Evolutionary conservation across 2,329 filamentous ascomycete genomes (phyloP), one percentile per base, ranked within the genome.

Genomic region (Nemania abortiva): DNA sequence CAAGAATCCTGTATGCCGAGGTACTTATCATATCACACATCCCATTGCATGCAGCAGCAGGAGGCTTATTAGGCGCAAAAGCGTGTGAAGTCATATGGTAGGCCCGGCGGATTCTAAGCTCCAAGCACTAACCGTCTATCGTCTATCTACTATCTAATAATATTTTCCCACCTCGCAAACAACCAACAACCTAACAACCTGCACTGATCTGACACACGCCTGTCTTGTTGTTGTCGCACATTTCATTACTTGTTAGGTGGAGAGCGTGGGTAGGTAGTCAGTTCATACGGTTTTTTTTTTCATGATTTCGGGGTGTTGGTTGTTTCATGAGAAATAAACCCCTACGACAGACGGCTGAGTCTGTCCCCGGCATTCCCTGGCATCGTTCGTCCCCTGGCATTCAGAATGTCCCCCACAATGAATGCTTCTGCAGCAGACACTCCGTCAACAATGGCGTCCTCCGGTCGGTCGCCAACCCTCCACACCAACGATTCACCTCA

Each of bases 381-480:
- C 24, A 24, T 27, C 34, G 24, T 29, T 42, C 34, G n/a, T n/a
- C n/a, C n/a, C 39, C 24, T n/a, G 58, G 52, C 60, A 34, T 20
- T 27, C 31, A 34, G 31, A 4, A 34, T 34, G 31, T 34, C 31
- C 31, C 61, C 64, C 11, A 57, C 47, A 53, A 68, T 63, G 61
- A 62, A 49, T 24, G 24, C 45, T 18, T 63, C 67, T 9, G 59
- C 42, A 24, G 53, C 50, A 24, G 59, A 64, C 62, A 68, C 65
- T 4, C 68, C 70, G 6, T 70, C 70, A 29, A 66, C 62, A 0
- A 66, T 70, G 65, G 59, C 64, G n/a, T 70, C 61, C 13, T 62
- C 68, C 10, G 52, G 55, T 27, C 31, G 34, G 49, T 67, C 70
- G 45, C 55, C 70, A 9, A 29, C 56, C 7, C 15, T 29, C 7